Evolutionary conservation across 139 green algal species (phyloP).

Genomic region (Chlorella sp.): DNA sequence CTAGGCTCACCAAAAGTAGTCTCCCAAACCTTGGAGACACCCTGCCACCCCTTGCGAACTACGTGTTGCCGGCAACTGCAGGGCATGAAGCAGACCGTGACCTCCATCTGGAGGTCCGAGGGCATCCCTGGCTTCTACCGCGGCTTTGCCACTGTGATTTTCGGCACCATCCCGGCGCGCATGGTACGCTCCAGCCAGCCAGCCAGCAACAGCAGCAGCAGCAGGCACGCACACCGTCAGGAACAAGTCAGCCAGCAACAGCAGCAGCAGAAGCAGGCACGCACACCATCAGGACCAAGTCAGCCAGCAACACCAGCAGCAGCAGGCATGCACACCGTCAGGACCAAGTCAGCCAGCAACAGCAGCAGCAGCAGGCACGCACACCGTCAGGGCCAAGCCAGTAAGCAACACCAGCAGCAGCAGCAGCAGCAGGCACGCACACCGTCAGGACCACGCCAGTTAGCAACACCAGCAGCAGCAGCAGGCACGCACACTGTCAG

Average conservation of each 20-base stretch:
- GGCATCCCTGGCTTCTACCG: slow-evolving; percentile 85
- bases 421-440: not conserved
- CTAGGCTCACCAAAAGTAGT: too few relatives aligned
- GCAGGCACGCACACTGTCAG: too few relatives aligned
- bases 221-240: not conserved
- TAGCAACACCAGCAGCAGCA: not conserved
- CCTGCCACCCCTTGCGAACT: too few relatives aligned
- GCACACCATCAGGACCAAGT: too few relatives aligned
- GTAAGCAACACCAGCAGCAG: not conserved
- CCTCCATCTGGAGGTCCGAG: slow-evolving; percentile 59
- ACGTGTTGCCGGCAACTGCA: too few relatives aligned
- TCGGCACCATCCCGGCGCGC: slow-evolving; percentile 62
- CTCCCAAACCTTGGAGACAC: too few relatives aligned
- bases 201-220: not conserved
- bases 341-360: not conserved
- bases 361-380: not conserved
- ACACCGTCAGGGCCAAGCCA: not conserved
- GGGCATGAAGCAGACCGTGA: slow-evolving; percentile 48
- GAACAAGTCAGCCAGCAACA: not conserved
- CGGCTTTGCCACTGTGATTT: slow-evolving; percentile 71
- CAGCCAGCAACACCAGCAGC: not conserved
- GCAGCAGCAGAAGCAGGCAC: not conserved
- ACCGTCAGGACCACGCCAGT: too few relatives aligned
- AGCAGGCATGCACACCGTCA: not conserved
- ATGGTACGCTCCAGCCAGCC: slow-evolving; percentile 12